Conservation (phyloP, 371 early-diverging fungal species). For the Mortierella sp. region DNA sequence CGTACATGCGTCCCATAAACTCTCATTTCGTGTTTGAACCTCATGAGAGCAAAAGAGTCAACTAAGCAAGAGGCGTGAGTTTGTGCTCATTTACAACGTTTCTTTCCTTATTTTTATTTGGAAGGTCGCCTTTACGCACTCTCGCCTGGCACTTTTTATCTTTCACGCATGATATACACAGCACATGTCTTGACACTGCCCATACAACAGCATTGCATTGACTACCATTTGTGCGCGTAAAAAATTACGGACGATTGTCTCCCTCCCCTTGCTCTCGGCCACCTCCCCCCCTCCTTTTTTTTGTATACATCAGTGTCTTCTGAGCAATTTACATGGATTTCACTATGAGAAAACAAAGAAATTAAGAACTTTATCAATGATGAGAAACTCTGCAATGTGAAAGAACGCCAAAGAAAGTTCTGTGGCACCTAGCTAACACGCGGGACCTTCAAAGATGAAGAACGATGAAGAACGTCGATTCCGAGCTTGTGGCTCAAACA, state of each 20-base stretch:
- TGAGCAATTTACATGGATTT: not conserved
- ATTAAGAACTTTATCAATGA: not conserved
- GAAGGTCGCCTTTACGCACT: too few species aligned
- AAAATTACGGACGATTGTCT: too few species aligned
- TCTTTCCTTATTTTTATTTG: not conserved
- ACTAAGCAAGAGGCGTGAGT: not conserved
- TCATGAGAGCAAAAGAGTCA: not conserved
- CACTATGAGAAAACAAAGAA: not conserved
- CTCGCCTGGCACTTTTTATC: not conserved
- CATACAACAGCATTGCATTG: too few species aligned
- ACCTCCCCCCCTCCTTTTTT: too few species aligned
- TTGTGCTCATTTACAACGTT: not conserved
- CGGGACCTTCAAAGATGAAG: not conserved
- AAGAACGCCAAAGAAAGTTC: not conserved
- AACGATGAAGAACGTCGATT: not conserved
- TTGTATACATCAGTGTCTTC: too few species aligned
- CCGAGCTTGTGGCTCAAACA: not conserved
- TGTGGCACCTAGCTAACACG: not conserved
- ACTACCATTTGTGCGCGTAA: too few species aligned
- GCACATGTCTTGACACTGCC: too few species aligned
- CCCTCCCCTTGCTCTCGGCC: too few species aligned
- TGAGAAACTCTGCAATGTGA: not conserved
- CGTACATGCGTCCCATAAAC: not conserved
- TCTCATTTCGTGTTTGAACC: not conserved
- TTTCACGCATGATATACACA: too few species aligned